Evolutionary conservation across 805 yeast genomes (phyloP).

Genomic region (Wickerhamiella sorbophila): DNA sequence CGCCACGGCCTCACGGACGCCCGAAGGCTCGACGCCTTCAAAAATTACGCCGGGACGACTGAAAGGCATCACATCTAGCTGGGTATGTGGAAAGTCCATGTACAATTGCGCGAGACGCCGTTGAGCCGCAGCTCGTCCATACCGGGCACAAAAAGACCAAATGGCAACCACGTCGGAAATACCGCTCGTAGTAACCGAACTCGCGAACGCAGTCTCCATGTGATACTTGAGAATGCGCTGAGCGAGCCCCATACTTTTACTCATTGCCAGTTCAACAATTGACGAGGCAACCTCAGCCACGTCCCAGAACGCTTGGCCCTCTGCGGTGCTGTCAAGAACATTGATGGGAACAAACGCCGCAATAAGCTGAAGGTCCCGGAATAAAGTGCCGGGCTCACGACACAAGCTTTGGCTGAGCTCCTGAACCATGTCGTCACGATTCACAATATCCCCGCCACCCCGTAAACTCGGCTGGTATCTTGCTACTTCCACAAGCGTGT

Average conservation of each 20-base stretch:
- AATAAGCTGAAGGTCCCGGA: slow-evolving; percentile 24
- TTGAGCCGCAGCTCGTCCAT: slow-evolving; percentile 18
- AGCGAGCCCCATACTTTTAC: slow-evolving; percentile 19
- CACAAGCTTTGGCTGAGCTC: slow-evolving; percentile 22
- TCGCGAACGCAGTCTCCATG: slow-evolving; percentile 14
- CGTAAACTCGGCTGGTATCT: slow-evolving; percentile 3
- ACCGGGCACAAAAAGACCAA: slow-evolving; percentile 19
- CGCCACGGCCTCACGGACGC: slow-evolving; percentile 13
- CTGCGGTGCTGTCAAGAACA: slow-evolving; percentile 20
- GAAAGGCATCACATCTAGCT: slow-evolving; percentile 16
- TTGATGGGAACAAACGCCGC: slow-evolving; percentile 23
- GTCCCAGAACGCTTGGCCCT: slow-evolving; percentile 26
- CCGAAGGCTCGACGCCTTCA: slow-evolving; percentile 13
- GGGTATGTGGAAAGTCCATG: slow-evolving; percentile 12
- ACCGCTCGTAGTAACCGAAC: slow-evolving; percentile 17
- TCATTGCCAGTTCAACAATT: slow-evolving; percentile 15
- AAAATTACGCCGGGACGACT: slow-evolving; percentile 12
- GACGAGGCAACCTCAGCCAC: slow-evolving; percentile 24
- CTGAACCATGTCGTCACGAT: slow-evolving; percentile 23
- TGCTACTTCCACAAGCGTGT: slow-evolving; percentile 10
- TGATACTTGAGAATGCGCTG: slow-evolving; percentile 17
- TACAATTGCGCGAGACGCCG: slow-evolving; percentile 17
- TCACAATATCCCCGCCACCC: slow-evolving; percentile 12
- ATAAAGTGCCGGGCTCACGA: slow-evolving; percentile 22
- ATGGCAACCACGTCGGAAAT: slow-evolving; percentile 18